A percentile compares a stretch with the other conserved stretches of the same genome.
Conservation (phyloP, 768 basidiomycete species). For the Boletales sp. region DNA sequence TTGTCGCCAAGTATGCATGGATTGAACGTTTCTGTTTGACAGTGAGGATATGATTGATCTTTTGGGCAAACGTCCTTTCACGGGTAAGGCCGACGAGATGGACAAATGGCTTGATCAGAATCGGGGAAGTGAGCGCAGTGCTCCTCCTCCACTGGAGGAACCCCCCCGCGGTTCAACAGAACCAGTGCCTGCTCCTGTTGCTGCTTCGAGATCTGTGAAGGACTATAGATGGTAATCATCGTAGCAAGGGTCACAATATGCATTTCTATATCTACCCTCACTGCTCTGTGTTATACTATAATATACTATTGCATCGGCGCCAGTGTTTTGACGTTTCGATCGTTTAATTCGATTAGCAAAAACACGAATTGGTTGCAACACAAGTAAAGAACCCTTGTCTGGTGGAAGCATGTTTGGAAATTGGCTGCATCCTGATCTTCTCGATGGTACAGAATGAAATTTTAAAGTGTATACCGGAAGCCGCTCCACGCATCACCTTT, state of each 20-base stretch:
- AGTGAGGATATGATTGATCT: conserved; percentile 87
- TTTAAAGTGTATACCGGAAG: conserved; percentile 59
- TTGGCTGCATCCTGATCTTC: neutral
- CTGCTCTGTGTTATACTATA: conserved; percentile 43
- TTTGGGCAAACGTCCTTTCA: conserved; percentile 80
- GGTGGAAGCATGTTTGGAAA: no score
- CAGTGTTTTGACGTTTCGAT: neutral
- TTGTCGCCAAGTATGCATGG: neutral
- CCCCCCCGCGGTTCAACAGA: conserved; percentile 34
- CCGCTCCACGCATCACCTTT: conserved; percentile 77
- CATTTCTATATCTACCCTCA: conserved; percentile 24
- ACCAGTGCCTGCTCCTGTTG: conserved; percentile 48
- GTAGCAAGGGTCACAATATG: conserved; percentile 2
- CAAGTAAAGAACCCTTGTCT: no score
- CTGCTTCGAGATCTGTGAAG: conserved; percentile 39
- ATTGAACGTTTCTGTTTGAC: conserved; percentile 3
- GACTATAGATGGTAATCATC: conserved; percentile 20
- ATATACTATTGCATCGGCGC: conserved; percentile 35
- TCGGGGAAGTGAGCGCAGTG: conserved; percentile 52
- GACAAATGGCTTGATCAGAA: conserved; percentile 94
- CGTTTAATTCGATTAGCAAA: no score
- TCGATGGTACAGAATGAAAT: neutral
- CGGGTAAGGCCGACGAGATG: conserved; percentile 84
- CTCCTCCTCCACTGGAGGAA: conserved; percentile 62
- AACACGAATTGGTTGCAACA: no score